Percentiles rank a stretch among this genome's conserved stretches.
phyloP scores from a whole-genome alignment of 805 yeast species.

The Pichia cabralensis region DNA sequence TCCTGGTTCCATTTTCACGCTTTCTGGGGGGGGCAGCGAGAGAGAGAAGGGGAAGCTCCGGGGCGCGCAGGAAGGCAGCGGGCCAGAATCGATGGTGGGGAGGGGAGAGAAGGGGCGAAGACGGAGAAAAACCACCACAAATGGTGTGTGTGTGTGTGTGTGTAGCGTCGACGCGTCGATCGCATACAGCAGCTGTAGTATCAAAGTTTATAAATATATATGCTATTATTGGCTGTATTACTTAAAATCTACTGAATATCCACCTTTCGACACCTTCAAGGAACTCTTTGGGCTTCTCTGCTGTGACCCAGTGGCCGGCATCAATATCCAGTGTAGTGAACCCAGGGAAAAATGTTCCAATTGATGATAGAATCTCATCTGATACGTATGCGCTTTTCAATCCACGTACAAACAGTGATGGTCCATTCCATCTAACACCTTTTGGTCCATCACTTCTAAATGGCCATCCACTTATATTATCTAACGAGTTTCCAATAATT shows the following conservation, averaged over 20 bases:
- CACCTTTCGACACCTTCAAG: constrained; percentile 37
- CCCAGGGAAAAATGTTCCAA: constrained; percentile 69
- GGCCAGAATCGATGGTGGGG: no score
- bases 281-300: constrained; percentile 77
- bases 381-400: constrained; percentile 66
- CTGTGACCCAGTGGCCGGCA: constrained; percentile 89
- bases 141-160: no score
- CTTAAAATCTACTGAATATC: neutral
- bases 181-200: no score
- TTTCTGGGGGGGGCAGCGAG: no score
- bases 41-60: no score
- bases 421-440: constrained; percentile 57
- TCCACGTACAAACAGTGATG: constrained; percentile 74
- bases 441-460: constrained; percentile 51
- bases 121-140: no score
- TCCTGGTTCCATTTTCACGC: no score
- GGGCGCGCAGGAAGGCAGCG: no score
- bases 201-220: no score
- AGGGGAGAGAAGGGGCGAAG: no score
- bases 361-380: constrained; percentile 66
- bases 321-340: constrained; percentile 68
- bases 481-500: constrained; percentile 53
- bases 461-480: constrained; percentile 70
- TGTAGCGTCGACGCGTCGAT: no score
- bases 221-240: no score